Percentiles rank a stretch among this genome's conserved stretches.
phyloP scores from a whole-genome alignment of 257 asterid species.

The Lithospermum erythrorhizon region DNA sequence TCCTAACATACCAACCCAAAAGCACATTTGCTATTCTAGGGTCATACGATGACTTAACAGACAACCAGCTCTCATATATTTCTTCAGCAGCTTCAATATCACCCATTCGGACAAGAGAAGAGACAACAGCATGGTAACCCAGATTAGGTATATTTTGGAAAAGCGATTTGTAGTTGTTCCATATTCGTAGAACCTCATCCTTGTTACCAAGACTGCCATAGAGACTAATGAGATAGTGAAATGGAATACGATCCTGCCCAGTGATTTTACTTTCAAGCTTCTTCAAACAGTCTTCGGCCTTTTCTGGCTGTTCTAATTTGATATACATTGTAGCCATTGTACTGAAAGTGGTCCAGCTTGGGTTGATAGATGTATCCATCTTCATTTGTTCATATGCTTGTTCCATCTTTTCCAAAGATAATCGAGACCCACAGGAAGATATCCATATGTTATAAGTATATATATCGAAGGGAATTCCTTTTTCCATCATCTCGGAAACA shows the following conservation, averaged over 20 bases:
- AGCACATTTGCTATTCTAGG: conserved; percentile 71
- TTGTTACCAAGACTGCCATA: conserved; percentile 63
- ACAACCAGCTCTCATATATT: conserved; percentile 71
- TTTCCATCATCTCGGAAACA: conserved; percentile 57
- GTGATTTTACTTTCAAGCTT: conserved; percentile 54
- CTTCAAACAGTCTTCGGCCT: conserved; percentile 55
- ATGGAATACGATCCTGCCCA: conserved; percentile 59
- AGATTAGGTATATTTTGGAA: conserved; percentile 46
- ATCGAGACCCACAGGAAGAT: conserved; percentile 46
- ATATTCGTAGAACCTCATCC: conserved; percentile 65
- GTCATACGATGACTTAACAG: conserved; percentile 44
- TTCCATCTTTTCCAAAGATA: conserved; percentile 61
- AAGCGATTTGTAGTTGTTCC: conserved; percentile 58
- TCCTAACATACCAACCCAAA: conserved; percentile 46
- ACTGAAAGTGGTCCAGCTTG: conserved; percentile 84
- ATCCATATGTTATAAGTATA: conserved; percentile 87
- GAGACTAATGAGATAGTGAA: conserved; percentile 64
- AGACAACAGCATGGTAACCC: conserved; percentile 62
- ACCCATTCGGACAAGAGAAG: conserved; percentile 51
- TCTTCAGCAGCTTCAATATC: conserved; percentile 70
- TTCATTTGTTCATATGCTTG: conserved; percentile 52
- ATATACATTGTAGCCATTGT: conserved; percentile 76
- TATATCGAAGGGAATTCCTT: conserved; percentile 36
- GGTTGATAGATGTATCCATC: conserved; percentile 39
- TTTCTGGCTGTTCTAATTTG: conserved; percentile 37